A percentile compares a stretch with the other conserved stretches of the same genome.
Evolutionary conservation across 2,329 filamentous ascomycete species (phyloP).

Genomic region (Tricladium varicosporioides): DNA sequence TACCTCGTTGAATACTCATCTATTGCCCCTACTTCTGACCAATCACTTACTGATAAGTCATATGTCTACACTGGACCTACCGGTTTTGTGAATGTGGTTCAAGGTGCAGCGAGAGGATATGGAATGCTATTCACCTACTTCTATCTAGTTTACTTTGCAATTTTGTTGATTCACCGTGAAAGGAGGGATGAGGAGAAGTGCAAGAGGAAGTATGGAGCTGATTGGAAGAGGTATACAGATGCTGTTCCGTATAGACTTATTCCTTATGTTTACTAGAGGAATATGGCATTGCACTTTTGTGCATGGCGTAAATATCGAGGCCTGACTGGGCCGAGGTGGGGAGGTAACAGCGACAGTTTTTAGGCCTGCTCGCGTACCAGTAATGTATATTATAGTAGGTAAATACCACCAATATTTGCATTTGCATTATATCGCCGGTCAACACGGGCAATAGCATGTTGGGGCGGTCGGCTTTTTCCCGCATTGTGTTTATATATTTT

Average conservation of each 20-base stretch:
- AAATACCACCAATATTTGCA: too few species aligned
- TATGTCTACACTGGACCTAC: constrained; percentile 49
- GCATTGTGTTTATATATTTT: too few species aligned
- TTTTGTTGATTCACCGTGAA: constrained; percentile 84
- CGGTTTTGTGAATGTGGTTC: constrained; percentile 64
- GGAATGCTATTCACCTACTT: constrained; percentile 91
- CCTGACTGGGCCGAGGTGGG: too few species aligned
- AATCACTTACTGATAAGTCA: constrained; percentile 46
- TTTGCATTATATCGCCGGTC: too few species aligned
- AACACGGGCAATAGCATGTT: too few species aligned
- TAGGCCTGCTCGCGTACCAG: too few species aligned
- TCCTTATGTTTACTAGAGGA: constrained; percentile 78
- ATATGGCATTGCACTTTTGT: too few species aligned
- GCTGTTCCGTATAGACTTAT: constrained; percentile 71
- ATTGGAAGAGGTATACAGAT: constrained; percentile 87
- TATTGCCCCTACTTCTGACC: constrained; percentile 49
- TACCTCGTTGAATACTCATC: constrained; percentile 64
- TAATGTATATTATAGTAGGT: too few species aligned
- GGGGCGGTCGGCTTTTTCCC: too few species aligned
- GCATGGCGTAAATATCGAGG: too few species aligned
- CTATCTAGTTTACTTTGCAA: constrained; percentile 87
- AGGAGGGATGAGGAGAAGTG: constrained; percentile 89
- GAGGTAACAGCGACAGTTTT: too few species aligned
- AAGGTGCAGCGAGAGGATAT: constrained; percentile 74
- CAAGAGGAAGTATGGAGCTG: constrained; percentile 82